Percentiles rank a stretch among this genome's conserved stretches.
Conservation (phyloP, 768 basidiomycete species). For the Psilocybe sp. region DNA sequence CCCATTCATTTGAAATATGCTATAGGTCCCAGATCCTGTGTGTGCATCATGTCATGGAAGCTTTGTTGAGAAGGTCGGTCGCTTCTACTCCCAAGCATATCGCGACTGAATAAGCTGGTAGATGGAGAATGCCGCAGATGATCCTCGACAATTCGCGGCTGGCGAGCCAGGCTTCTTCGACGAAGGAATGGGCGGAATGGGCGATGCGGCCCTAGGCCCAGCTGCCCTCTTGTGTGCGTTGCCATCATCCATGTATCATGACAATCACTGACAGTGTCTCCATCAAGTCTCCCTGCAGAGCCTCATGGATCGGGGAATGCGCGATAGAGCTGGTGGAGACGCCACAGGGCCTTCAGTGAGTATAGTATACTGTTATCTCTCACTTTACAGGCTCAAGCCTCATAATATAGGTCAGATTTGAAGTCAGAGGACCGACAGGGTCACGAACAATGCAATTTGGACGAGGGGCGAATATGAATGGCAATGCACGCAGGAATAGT, state of each 20-base stretch:
- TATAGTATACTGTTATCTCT: background rate
- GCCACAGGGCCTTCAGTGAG: conserved; percentile 16
- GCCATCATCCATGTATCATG: conserved; percentile 2
- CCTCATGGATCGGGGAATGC: conserved; percentile 33
- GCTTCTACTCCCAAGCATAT: background rate
- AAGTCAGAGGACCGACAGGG: conserved; percentile 23
- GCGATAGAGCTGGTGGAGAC: conserved; percentile 13
- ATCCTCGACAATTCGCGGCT: conserved; percentile 67
- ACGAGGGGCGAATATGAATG: conserved; percentile 19
- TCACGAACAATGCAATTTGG: conserved; percentile 25
- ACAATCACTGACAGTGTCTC: background rate
- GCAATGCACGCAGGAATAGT: conserved; percentile 5
- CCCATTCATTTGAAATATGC: conserved; percentile 8
- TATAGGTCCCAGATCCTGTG: conserved; percentile 73
- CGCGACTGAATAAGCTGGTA: conserved; percentile 24
- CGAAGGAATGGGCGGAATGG: conserved; percentile 17
- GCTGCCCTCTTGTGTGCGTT: conserved; percentile 50
- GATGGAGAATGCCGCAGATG: conserved; percentile 75
- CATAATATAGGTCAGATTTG: conserved; percentile 21
- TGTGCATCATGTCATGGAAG: conserved; percentile 80
- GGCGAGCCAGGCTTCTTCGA: conserved; percentile 21
- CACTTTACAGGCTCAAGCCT: background rate
- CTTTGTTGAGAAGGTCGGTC: conserved; percentile 76
- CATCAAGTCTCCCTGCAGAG: conserved; percentile 32
- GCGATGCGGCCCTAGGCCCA: conserved; percentile 35